These are phyloP conservation scores for Hamigera avellanea DNA, from an alignment of 495 filamentous ascomycete species.

Conservation along the genomic window DNA sequence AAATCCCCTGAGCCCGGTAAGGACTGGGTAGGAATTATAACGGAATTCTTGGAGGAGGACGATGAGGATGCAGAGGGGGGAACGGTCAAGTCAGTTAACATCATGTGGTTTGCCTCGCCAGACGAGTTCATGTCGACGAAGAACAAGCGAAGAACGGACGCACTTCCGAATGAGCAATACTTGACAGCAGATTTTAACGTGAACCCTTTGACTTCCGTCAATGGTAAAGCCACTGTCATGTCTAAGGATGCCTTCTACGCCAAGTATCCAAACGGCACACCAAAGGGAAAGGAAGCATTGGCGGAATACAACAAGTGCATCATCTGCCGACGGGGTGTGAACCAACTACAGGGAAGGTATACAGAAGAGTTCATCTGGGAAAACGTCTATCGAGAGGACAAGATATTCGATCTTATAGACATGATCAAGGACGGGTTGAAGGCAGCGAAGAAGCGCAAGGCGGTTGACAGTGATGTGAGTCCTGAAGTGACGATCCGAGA, in stretches of 20 bases:
- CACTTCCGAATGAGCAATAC: conserved; percentile 81
- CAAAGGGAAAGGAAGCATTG: conserved; percentile 44
- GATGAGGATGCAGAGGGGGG: conserved; percentile 42
- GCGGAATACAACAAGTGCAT: conserved; percentile 81
- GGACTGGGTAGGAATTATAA: conserved; percentile 83
- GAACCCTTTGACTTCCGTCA: conserved; percentile 81
- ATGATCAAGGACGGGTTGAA: conserved; percentile 54
- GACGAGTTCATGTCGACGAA: conserved; percentile 68
- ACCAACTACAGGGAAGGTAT: conserved; percentile 76
- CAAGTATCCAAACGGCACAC: conserved; percentile 64
- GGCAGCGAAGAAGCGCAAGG: conserved; percentile 36
- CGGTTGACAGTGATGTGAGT: conserved; percentile 39
- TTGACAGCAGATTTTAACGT: conserved; percentile 73
- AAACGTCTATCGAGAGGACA: conserved; percentile 56
- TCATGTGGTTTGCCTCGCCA: conserved; percentile 87
- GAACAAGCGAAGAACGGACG: conserved; percentile 75
- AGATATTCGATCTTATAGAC: conserved; percentile 51
- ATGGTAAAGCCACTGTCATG: conserved; percentile 72
- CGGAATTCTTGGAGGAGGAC: conserved; percentile 60
- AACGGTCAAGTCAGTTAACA: conserved; percentile 49
- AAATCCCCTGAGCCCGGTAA: conserved; percentile 75
- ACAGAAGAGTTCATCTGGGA: conserved; percentile 93
- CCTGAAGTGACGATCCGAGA: neutral
- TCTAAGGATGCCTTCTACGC: conserved; percentile 54
- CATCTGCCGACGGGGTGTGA: conserved; percentile 80